Evolutionary conservation across 345 rosid genomes (phyloP), one percentile per base, ranked within the genome.

Genomic region (Salix purpurea): DNA sequence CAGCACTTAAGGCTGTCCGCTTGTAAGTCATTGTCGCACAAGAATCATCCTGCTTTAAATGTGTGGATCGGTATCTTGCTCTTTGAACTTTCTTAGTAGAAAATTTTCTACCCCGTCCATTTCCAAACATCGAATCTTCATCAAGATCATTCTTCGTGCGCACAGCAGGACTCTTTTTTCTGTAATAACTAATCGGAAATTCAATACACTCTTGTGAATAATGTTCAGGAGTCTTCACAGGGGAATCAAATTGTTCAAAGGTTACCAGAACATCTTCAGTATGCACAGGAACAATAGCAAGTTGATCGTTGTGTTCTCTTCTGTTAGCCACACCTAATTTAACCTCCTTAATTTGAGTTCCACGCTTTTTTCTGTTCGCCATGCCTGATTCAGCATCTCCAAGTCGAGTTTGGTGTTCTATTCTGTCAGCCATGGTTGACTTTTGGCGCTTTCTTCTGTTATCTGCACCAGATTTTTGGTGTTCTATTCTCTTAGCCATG

Each of bases 1-100:
- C 94, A 0, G 93, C 91, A 76, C 93, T 91, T 46, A 96, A 77
- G 9, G 95, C 80, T 72, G 80, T 80, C 74, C 78, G 88, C 76
- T 69, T 91, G 44, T 66, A 81, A 21, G 82, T 77, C 69, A 44
- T 30, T 67, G 79, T 77, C 73, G 83, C 90, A 68, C 82, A 72
- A 65, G 48, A 76, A 69, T 72, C 74, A 24, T 74, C 71, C 54
- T 75, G 81, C 74, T 68, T 86, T 23, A 73, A 39, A 58, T 34
- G 62, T 12, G 70, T 23, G 48, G 83, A 68, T 34, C 34, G 76
- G 73, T 78, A 69, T 44, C 76, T 79, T 66, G 70, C 65, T 56
- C 72, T 56, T 67, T 65, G 84, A 67, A 5, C 80, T 80, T 83
- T 88, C 70, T 61, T 83, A 24, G 36, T 39, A 36, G 70, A 70